Evolutionary conservation across 352 stramenopile species (phyloP).

Genomic region (Phytophthora tentaculata): DNA sequence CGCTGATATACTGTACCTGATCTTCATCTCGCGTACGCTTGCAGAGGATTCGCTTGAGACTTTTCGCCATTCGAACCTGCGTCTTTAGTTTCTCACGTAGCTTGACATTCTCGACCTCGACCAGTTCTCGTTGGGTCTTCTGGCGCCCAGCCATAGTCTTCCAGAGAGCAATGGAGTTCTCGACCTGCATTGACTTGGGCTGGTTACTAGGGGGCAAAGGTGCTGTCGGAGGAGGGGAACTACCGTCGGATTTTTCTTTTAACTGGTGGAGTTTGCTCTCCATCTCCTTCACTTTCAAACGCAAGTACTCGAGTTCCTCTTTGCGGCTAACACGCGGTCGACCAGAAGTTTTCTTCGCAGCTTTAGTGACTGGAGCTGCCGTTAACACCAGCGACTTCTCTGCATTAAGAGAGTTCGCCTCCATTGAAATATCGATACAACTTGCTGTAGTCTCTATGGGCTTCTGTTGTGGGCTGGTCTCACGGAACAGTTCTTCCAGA

Average conservation of each 20-base stretch:
- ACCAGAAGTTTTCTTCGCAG: slow-evolving; percentile 1
- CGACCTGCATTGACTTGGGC: neutral
- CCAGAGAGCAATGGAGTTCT: slow-evolving; percentile 38
- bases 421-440: neutral
- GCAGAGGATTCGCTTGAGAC: slow-evolving; percentile 35
- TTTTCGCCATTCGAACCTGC: slow-evolving; percentile 46
- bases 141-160: slow-evolving; percentile 46
- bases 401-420: neutral
- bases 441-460: neutral
- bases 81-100: slow-evolving; percentile 50
- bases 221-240: neutral
- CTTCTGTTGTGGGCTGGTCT: neutral
- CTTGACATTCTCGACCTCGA: slow-evolving; percentile 47
- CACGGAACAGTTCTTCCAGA: slow-evolving; percentile 12
- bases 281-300: slow-evolving; percentile 38
- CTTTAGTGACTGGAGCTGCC: neutral
- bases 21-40: slow-evolving; percentile 32
- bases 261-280: slow-evolving; percentile 31
- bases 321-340: slow-evolving; percentile 22
- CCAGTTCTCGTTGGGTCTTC: slow-evolving; percentile 37
- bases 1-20: slow-evolving; percentile 9
- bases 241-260: slow-evolving; percentile 10
- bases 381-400: neutral
- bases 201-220: neutral
- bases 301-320: slow-evolving; percentile 34